Conservation (phyloP, 179 eudicot genomes). For the Beta lomatogona region DNA sequence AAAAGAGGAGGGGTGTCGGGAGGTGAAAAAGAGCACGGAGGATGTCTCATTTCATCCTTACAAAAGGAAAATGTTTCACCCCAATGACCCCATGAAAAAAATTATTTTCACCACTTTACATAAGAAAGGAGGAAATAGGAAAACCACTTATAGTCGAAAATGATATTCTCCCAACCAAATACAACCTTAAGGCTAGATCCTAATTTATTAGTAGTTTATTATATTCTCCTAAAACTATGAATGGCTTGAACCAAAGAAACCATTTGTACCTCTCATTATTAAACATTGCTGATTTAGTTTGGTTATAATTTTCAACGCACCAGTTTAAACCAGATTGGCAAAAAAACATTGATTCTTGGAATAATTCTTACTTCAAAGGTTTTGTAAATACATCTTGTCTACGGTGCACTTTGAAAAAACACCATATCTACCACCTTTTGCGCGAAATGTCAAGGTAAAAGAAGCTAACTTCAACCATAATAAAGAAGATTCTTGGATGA, state of each 20-base stretch:
- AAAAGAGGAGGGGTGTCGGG: no score
- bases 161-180: neutral
- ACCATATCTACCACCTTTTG: neutral
- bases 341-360: neutral
- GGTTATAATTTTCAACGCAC: neutral
- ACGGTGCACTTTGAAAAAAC: no score
- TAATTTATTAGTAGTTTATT: neutral
- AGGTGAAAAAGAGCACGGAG: no score
- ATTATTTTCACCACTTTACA: no score
- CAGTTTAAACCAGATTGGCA: neutral
- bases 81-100: no score
- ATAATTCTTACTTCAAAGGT: neutral
- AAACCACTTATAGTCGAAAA: no score
- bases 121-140: no score
- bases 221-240: neutral
- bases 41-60: no score
- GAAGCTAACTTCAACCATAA: neutral
- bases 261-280: neutral
- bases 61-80: no score
- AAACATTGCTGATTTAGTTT: no score
- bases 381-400: neutral
- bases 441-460: neutral
- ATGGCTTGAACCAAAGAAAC: neutral
- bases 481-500: neutral
- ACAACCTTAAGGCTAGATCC: neutral